Evolutionary conservation across 441 rosid genomes (phyloP), one percentile per base, ranked within the genome.

Genomic region (Melastoma candidum): DNA sequence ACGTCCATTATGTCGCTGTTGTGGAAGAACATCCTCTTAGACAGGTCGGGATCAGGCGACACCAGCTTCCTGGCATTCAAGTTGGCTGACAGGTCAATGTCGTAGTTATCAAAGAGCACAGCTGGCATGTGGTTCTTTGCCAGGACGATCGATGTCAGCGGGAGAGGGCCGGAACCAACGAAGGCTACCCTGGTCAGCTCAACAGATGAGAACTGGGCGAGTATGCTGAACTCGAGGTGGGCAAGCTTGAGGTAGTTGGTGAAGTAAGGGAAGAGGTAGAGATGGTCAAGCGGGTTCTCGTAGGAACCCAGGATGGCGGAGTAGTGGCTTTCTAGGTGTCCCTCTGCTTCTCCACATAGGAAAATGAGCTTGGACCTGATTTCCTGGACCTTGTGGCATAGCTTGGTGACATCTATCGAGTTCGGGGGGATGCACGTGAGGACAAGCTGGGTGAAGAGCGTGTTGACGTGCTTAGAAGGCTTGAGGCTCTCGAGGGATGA

Each of bases 151-250:
- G 98, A 83, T 46, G 96, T 80, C 7, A 92, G 76, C 8, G 98
- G 98, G 7, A 92, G 81, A 4, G 96, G 95, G 29, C 98, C 96
- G 11, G 98, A 92, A 22, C 98, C 96, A 39, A 92, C 54, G 14
- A 92, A 92, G 53, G 98, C 96, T 4, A 87, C 64, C 46, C 66
- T 73, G 68, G 10, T 53, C 4, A 90, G 95, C 24, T 59, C 70
- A 56, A 32, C 59, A 0, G 76, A 46, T 56, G 24, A 60, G 72
- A 79, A 81, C 8, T 82, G 75, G 17, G 26, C 54, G 0, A 87
- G 77, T 58, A 83, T 75, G 53, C 65, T 63, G 75, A 68, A 80
- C 51, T 87, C 96, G 0, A 90, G 96, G 26, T 62, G 80, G 78
- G 80, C 67, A 13, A 87, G 90, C 47, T 90, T 80, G 48, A 87